Evolutionary conservation across 768 basidiomycete species (phyloP).

Genomic region (Hydnomerulius pinastri): DNA sequence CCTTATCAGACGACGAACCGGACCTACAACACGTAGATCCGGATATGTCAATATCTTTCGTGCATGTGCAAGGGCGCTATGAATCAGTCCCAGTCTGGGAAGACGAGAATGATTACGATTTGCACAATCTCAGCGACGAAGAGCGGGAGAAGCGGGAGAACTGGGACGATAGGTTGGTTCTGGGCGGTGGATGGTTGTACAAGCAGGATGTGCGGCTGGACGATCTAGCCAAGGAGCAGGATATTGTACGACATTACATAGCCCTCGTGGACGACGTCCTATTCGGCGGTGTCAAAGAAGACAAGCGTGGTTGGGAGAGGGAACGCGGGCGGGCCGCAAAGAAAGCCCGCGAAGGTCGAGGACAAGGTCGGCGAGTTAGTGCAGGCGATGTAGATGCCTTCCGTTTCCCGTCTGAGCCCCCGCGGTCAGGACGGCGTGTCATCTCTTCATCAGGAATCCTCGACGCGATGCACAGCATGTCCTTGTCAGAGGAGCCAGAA

Average conservation of each 20-base stretch:
- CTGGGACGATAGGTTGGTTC: constrained; percentile 81
- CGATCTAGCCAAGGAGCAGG: constrained; percentile 58
- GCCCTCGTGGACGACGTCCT: constrained; percentile 80
- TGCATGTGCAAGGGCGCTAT: constrained; percentile 66
- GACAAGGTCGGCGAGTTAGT: constrained; percentile 35
- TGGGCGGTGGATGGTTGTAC: constrained; percentile 85
- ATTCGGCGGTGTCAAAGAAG: constrained; percentile 60
- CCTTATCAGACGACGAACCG: constrained; percentile 40
- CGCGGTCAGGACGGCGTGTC: constrained; percentile 44
- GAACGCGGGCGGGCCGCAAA: constrained; percentile 48
- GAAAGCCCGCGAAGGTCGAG: constrained; percentile 42
- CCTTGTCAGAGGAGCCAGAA: constrained; percentile 58
- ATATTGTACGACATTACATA: constrained; percentile 60
- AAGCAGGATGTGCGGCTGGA: constrained; percentile 58
- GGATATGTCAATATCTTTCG: constrained; percentile 66
- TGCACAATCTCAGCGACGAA: constrained; percentile 48
- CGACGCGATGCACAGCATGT: constrained; percentile 50
- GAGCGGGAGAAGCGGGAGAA: constrained; percentile 60
- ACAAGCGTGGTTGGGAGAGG: constrained; percentile 49
- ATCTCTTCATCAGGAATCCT: constrained; percentile 61
- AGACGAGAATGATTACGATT: constrained; percentile 54
- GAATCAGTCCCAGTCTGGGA: constrained; percentile 82
- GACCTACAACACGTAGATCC: constrained; percentile 44
- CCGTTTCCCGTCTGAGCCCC: constrained; percentile 20
- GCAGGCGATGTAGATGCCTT: constrained; percentile 31